phyloP scores from a whole-genome alignment of 192 early-diverging fungal species.

The Mortierella alpina region DNA sequence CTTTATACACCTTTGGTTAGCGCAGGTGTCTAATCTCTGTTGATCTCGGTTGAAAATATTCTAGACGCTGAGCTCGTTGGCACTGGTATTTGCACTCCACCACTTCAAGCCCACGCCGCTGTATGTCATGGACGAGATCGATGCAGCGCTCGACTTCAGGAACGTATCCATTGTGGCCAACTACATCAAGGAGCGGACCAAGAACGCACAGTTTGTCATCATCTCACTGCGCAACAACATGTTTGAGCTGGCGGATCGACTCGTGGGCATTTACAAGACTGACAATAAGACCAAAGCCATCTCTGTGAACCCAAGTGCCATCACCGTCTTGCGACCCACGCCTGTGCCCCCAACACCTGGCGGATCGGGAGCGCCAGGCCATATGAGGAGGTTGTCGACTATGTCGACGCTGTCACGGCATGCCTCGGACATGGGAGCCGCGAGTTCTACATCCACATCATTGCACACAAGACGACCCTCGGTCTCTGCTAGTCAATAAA shows the following conservation, averaged over 20 bases:
- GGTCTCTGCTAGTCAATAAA: constrained; percentile 3
- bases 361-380: not conserved
- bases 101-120: constrained; percentile 99
- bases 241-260: constrained; percentile 99
- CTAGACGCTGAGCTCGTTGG: constrained; percentile 95
- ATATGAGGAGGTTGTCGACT: constrained; percentile 10
- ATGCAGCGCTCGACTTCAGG: constrained; percentile 97
- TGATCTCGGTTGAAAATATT: not conserved
- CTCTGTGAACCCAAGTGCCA: constrained; percentile 32
- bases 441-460: constrained; percentile 4
- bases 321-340: constrained; percentile 32
- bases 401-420: constrained; percentile 16
- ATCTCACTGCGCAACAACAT: constrained; percentile 99
- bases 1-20: not conserved
- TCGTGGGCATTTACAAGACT: constrained; percentile 99
- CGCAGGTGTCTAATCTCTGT: not conserved
- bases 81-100: constrained; percentile 98
- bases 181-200: constrained; percentile 97
- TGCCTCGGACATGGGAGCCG: constrained; percentile 6
- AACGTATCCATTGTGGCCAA: constrained; percentile 99
- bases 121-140: constrained; percentile 99
- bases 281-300: constrained; percentile 68
- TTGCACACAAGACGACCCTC: not conserved
- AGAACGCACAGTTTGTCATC: constrained; percentile 98
- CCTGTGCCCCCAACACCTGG: constrained; percentile 9